A percentile compares a stretch with the other conserved stretches of the same genome.
Conservation (phyloP, 331 rosid genomes). For the Malus hybrid region DNA sequence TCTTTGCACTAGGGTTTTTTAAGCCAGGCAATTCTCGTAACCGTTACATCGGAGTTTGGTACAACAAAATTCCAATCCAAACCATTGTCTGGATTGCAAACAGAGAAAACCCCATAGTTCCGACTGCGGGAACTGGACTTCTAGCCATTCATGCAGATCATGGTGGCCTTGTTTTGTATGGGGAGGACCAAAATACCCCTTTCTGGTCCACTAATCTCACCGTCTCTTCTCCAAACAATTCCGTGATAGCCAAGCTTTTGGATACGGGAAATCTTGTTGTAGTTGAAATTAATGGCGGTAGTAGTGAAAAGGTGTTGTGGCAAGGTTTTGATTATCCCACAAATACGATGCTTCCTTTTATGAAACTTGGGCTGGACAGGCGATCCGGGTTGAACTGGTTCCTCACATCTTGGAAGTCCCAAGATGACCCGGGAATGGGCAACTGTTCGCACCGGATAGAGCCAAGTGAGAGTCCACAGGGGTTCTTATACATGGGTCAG, state of each 20-base stretch:
- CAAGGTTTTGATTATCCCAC: conserved; percentile 29
- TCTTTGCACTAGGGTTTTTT: conserved; percentile 56
- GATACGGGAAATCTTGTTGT: conserved; percentile 31
- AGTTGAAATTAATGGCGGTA: not conserved
- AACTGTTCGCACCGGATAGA: conserved; percentile 1
- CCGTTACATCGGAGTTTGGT: conserved; percentile 69
- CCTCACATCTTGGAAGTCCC: conserved; percentile 42
- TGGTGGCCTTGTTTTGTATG: conserved; percentile 12
- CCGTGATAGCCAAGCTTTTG: conserved; percentile 14
- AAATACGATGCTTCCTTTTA: conserved; percentile 23
- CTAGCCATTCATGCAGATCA: conserved; percentile 7
- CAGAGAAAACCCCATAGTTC: conserved; percentile 36
- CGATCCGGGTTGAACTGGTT: conserved; percentile 21
- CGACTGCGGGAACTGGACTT: conserved; percentile 4
- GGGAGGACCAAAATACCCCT: not conserved
- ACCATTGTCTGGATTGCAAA: conserved; percentile 63
- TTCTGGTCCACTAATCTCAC: conserved; percentile 31
- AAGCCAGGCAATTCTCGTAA: conserved; percentile 24
- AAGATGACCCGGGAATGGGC: conserved; percentile 49
- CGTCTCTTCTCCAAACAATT: not conserved
- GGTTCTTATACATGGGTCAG: conserved; percentile 1
- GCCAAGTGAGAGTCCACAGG: conserved; percentile 25
- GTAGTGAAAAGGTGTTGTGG: conserved; percentile 8
- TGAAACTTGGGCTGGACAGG: conserved; percentile 38
- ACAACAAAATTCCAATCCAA: conserved; percentile 17